A percentile compares a stretch with the other conserved stretches of the same genome.
phyloP scores from a whole-genome alignment of 306 rosid species.

The Malus fusca region DNA sequence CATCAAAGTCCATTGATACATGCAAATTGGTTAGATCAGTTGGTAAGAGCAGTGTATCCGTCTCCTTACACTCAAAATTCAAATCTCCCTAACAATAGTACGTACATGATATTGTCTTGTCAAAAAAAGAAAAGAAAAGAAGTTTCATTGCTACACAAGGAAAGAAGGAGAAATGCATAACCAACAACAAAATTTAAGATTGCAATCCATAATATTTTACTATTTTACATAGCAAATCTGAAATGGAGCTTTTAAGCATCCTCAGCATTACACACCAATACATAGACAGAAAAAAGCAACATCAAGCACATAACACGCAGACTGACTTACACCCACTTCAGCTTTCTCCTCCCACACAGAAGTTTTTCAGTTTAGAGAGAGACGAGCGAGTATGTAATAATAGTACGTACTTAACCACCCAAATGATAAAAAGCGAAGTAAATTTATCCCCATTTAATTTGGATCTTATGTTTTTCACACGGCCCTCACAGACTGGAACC shows the following conservation, averaged over 20 bases:
- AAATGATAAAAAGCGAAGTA: not conserved
- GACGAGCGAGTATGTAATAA: constrained; percentile 32
- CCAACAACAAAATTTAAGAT: constrained; percentile 3
- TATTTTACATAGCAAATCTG: constrained; percentile 32
- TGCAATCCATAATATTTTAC: constrained; percentile 13
- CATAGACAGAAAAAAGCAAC: constrained; percentile 11
- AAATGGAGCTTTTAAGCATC: constrained; percentile 15
- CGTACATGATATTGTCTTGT: not conserved
- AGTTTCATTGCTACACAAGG: not conserved
- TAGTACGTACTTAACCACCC: not conserved
- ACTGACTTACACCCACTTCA: constrained; percentile 31
- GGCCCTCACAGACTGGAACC: constrained; percentile 70
- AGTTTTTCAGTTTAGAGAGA: constrained; percentile 17
- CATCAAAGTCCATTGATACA: no score
- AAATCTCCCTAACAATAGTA: no score
- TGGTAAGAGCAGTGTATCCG: no score
- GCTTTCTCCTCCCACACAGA: constrained; percentile 26
- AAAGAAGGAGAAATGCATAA: constrained; percentile 5
- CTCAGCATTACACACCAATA: constrained; percentile 4
- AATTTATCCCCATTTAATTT: not conserved
- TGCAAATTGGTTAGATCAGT: no score
- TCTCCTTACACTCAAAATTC: not conserved
- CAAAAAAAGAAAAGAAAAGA: not conserved
- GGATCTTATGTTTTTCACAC: constrained; percentile 13
- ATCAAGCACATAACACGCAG: constrained; percentile 4